A percentile compares a stretch with the other conserved stretches of the same genome.
Evolutionary conservation across 2,329 filamentous ascomycete species (phyloP).

Genomic region (Sclerotinia trifoliorum): DNA sequence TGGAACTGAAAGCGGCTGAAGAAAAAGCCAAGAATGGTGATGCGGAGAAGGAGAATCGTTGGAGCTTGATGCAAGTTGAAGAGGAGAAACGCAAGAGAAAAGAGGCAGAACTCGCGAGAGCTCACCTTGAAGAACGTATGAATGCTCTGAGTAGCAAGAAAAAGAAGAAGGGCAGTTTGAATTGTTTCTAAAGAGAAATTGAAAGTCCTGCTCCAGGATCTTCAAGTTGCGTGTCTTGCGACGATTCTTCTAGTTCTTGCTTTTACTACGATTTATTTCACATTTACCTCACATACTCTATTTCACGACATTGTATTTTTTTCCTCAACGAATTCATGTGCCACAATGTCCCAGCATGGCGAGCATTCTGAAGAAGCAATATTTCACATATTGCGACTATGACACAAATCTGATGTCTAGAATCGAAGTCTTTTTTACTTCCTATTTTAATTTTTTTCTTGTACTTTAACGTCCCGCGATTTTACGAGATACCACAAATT

Average conservation of each 20-base stretch:
- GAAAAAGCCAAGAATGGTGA: constrained; percentile 43
- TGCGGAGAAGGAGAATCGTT: constrained; percentile 48
- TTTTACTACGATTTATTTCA: constrained; percentile 1
- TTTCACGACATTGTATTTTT: constrained; percentile 18
- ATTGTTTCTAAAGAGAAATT: constrained; percentile 68
- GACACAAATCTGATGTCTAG: background rate
- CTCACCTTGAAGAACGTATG: constrained; percentile 92
- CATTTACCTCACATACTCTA: background rate
- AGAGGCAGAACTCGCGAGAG: constrained; percentile 83
- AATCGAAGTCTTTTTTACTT: background rate
- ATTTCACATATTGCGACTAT: background rate
- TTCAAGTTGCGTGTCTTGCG: background rate
- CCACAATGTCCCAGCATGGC: constrained; percentile 1
- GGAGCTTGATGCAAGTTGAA: constrained; percentile 85
- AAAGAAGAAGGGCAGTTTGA: constrained; percentile 79
- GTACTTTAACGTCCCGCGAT: constrained; percentile 27
- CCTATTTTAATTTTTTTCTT: constrained; percentile 20
- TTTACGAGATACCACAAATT: constrained; percentile 33
- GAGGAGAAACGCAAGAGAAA: constrained; percentile 92
- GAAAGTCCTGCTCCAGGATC: constrained; percentile 15
- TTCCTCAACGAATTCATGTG: background rate
- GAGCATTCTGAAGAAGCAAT: background rate
- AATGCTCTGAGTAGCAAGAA: constrained; percentile 80
- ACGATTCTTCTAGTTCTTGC: background rate
- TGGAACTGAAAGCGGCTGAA: constrained; percentile 52